Evolutionary conservation across 2,329 filamentous ascomycete genomes (phyloP).

Genomic region (Salinomyces thailandicus): DNA sequence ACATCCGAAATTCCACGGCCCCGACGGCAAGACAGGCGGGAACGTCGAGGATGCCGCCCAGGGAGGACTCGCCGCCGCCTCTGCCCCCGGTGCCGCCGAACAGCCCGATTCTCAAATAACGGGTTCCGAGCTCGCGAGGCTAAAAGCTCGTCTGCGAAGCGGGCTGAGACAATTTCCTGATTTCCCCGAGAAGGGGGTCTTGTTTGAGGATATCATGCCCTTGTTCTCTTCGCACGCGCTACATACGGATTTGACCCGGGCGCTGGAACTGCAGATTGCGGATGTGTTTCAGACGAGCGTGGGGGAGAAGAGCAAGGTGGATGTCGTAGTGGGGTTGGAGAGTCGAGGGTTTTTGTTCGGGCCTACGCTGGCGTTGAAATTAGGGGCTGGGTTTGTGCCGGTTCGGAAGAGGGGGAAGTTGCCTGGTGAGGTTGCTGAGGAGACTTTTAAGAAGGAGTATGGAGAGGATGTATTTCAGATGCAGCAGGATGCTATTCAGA

Average conservation of each 20-base stretch:
- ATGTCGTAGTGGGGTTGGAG: constrained; percentile 88
- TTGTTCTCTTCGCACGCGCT: constrained; percentile 71
- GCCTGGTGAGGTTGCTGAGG: constrained; percentile 76
- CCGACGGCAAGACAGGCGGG: constrained; percentile 8
- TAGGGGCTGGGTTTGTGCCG: constrained; percentile 81
- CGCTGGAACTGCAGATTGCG: constrained; percentile 72
- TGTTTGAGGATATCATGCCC: constrained; percentile 97
- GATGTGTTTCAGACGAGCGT: constrained; percentile 41
- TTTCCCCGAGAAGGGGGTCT: constrained; percentile 83
- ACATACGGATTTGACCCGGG: constrained; percentile 68
- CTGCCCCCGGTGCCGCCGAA: constrained; percentile 33
- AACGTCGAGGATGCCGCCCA: constrained; percentile 31
- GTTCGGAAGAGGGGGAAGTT: constrained; percentile 95
- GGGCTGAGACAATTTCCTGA: constrained; percentile 79
- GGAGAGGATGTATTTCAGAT: constrained; percentile 94
- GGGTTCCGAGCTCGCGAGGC: constrained; percentile 32
- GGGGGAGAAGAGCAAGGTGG: constrained; percentile 36
- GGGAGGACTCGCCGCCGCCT: constrained; percentile 39
- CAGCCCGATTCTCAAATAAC: constrained; percentile 1
- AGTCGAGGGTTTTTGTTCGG: constrained; percentile 94
- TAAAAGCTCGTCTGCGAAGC: constrained; percentile 57
- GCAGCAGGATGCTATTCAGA: constrained; percentile 73
- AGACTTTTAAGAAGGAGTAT: constrained; percentile 89
- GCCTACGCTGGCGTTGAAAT: constrained; percentile 69
- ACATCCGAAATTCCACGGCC: constrained; percentile 8